A percentile compares a stretch with the other conserved stretches of the same genome.
phyloP scores from a whole-genome alignment of 2,329 filamentous ascomycete species.

The Aspergillus fischeri region DNA sequence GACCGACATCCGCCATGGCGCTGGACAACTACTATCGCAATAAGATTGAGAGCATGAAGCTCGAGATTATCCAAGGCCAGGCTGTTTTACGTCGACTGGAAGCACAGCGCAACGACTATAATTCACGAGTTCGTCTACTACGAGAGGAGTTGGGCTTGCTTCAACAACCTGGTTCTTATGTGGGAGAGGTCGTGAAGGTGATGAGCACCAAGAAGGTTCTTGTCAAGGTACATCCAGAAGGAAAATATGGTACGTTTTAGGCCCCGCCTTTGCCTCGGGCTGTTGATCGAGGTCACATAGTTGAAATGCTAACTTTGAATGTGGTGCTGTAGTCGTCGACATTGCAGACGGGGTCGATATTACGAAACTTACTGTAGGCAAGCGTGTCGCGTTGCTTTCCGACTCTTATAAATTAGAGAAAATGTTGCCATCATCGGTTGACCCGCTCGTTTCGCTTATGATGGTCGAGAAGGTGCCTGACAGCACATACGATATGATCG shows the following conservation, averaged over 20 bases:
- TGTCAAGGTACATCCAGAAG: slow-evolving; percentile 97
- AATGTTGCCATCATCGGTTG: slow-evolving; percentile 95
- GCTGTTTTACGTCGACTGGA: slow-evolving; percentile 90
- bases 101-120: slow-evolving; percentile 98
- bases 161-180: slow-evolving; percentile 96
- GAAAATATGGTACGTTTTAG: slow-evolving; percentile 83
- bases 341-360: slow-evolving; percentile 93
- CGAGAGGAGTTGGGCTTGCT: slow-evolving; percentile 92
- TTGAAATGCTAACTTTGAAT: slow-evolving; percentile 7
- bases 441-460: slow-evolving; percentile 98
- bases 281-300: neutral
- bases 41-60: slow-evolving; percentile 99
- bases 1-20: slow-evolving; percentile 67
- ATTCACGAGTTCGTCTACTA: slow-evolving; percentile 90
- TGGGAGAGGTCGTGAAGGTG: slow-evolving; percentile 99
- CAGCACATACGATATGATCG: slow-evolving; percentile 99
- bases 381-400: slow-evolving; percentile 92
- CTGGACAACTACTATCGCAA: slow-evolving; percentile 99
- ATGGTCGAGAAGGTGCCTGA: slow-evolving; percentile 99
- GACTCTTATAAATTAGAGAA: slow-evolving; percentile 99
- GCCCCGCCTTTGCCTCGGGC: neutral
- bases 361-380: slow-evolving; percentile 90
- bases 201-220: slow-evolving; percentile 99
- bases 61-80: slow-evolving; percentile 99
- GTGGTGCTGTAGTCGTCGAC: slow-evolving; percentile 69